Evolutionary conservation across 2,329 filamentous ascomycete species (phyloP).

Genomic region (Chrysosporium keratinophilum): DNA sequence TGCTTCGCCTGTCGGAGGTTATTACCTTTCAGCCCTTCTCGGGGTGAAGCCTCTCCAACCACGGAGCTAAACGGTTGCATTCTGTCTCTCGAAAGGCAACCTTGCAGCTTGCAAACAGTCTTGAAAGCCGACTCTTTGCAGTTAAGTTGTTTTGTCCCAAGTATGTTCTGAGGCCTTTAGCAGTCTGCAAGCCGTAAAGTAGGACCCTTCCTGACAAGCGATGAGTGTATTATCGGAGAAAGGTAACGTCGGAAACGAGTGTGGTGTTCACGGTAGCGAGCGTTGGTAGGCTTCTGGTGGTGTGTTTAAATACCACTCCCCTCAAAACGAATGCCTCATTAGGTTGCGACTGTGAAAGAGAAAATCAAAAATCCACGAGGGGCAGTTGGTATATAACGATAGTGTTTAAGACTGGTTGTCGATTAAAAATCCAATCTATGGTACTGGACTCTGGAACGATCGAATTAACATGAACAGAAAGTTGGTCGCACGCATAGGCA

Average conservation of each 20-base stretch:
- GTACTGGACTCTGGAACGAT: background rate
- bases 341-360: no score
- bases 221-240: background rate
- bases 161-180: background rate
- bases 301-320: background rate
- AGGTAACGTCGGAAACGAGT: background rate
- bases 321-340: background rate
- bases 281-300: no score
- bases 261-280: background rate
- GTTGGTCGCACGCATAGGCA: background rate
- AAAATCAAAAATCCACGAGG: no score
- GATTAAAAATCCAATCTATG: background rate
- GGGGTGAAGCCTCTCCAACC: slow-evolving; percentile 52
- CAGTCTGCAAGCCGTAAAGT: background rate
- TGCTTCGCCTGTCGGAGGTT: background rate
- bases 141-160: background rate
- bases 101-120: slow-evolving; percentile 23
- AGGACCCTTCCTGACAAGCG: background rate
- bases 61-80: slow-evolving; percentile 70
- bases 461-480: background rate
- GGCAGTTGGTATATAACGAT: background rate
- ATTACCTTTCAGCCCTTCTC: slow-evolving; percentile 74
- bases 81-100: slow-evolving; percentile 33
- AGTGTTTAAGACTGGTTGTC: background rate
- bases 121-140: no score